phyloP scores from a whole-genome alignment of 352 stramenopile species.

The Phytophthora hybrid region DNA sequence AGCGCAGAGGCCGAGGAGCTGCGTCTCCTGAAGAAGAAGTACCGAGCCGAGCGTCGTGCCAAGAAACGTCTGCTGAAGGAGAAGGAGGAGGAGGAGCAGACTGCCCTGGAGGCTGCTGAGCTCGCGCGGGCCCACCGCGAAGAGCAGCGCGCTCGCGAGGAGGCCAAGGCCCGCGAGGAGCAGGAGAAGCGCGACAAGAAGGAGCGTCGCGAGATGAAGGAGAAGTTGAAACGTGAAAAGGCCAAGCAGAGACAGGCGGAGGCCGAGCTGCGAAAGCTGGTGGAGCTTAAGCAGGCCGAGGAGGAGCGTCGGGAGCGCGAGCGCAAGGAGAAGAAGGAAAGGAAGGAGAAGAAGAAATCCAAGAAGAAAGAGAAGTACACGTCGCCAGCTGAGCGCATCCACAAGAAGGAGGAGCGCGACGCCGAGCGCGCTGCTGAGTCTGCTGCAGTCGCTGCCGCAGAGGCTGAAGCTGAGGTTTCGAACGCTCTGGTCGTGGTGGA shows the following conservation, averaged over 20 bases:
- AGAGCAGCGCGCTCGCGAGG: conserved; percentile 50
- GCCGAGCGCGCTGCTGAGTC: conserved; percentile 34
- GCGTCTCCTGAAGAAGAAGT: conserved; percentile 44
- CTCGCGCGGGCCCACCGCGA: conserved; percentile 49
- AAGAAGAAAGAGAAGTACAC: conserved; percentile 74
- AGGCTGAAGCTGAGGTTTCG: conserved; percentile 38
- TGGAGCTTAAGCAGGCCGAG: conserved; percentile 52
- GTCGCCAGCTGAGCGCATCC: conserved; percentile 58
- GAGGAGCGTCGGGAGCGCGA: conserved; percentile 49
- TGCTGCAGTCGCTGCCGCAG: conserved; percentile 15
- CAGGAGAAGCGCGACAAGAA: conserved; percentile 54
- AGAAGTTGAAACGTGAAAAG: conserved; percentile 52
- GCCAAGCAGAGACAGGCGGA: conserved; percentile 49
- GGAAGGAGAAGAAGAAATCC: conserved; percentile 57
- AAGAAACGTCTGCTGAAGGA: conserved; percentile 48
- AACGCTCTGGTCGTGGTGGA: conserved; percentile 66
- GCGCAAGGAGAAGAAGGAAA: conserved; percentile 44
- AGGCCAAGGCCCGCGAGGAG: conserved; percentile 47
- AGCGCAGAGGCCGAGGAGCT: conserved; percentile 44
- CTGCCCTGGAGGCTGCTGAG: conserved; percentile 43
- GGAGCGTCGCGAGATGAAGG: conserved; percentile 49
- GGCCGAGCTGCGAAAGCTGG: conserved; percentile 43
- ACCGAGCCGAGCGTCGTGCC: conserved; percentile 48
- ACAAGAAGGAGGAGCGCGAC: conserved; percentile 49
- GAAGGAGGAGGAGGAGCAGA: conserved; percentile 50